These are phyloP conservation scores for Penicillium malachiteum DNA, from an alignment of 495 filamentous ascomycete genomes.

Conservation along the genomic window DNA sequence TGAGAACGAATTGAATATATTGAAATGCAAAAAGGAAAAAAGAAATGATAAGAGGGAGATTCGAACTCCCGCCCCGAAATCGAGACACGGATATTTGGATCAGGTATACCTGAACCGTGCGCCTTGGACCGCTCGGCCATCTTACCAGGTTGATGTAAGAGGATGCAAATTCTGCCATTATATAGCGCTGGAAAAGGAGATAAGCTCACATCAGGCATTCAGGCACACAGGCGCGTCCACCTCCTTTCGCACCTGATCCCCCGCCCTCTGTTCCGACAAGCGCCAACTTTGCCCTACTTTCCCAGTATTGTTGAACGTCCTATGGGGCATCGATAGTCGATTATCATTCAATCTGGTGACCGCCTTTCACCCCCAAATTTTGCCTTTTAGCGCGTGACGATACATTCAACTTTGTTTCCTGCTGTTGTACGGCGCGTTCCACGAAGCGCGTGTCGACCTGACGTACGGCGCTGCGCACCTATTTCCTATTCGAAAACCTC, in stretches of 20 bases:
- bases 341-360: neutral
- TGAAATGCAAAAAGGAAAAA: constrained; percentile 5
- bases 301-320: neutral
- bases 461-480: constrained; percentile 3
- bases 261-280: constrained; percentile 6
- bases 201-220: neutral
- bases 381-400: neutral
- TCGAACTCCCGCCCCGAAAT: constrained; percentile 36
- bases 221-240: constrained; percentile 10
- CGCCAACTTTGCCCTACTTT: constrained; percentile 1
- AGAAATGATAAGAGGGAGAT: constrained; percentile 38
- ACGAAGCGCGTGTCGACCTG: constrained; percentile 26
- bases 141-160: constrained; percentile 18
- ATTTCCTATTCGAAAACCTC: neutral
- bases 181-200: too few relatives aligned
- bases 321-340: neutral
- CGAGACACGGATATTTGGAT: constrained; percentile 27
- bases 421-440: constrained; percentile 28
- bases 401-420: constrained; percentile 11
- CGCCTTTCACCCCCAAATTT: neutral
- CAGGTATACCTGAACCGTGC: constrained; percentile 35
- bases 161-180: too few relatives aligned
- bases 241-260: constrained; percentile 11
- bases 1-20: neutral
- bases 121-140: constrained; percentile 42